phyloP scores from a whole-genome alignment of 1,284 basidiomycete species.

The Bondarzewia mesenterica region DNA sequence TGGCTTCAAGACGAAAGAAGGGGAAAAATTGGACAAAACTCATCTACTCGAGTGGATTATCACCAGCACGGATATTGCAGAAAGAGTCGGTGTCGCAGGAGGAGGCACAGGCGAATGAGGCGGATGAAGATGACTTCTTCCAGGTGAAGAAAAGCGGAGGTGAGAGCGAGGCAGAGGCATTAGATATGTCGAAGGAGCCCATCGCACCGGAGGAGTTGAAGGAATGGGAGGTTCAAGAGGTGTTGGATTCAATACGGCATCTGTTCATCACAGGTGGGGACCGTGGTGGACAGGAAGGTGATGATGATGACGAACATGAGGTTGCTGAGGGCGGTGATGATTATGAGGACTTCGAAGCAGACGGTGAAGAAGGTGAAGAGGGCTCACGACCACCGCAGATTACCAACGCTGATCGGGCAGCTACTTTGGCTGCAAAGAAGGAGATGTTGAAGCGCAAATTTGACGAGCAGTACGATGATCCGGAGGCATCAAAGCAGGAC shows the following conservation, averaged over 20 bases:
- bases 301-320: slow-evolving; percentile 35
- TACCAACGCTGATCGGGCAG: slow-evolving; percentile 36
- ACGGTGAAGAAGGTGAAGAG: slow-evolving; percentile 19
- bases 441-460: slow-evolving; percentile 91
- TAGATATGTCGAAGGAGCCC: slow-evolving; percentile 67
- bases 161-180: slow-evolving; percentile 35
- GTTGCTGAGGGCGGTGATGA: slow-evolving; percentile 36
- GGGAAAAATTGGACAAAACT: slow-evolving; percentile 78
- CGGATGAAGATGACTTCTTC: slow-evolving; percentile 74
- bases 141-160: slow-evolving; percentile 37
- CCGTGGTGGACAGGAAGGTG: slow-evolving; percentile 25
- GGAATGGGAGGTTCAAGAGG: slow-evolving; percentile 79
- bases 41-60: slow-evolving; percentile 71
- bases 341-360: slow-evolving; percentile 36
- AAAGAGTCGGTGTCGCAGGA: slow-evolving; percentile 9
- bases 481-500: slow-evolving; percentile 67
- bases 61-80: slow-evolving; percentile 62
- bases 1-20: slow-evolving; percentile 33
- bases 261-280: slow-evolving; percentile 87
- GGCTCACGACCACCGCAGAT: slow-evolving; percentile 18
- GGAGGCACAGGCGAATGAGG: slow-evolving; percentile 31
- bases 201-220: slow-evolving; percentile 43
- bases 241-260: slow-evolving; percentile 80
- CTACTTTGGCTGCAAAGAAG: slow-evolving; percentile 79
- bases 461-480: slow-evolving; percentile 94